A percentile compares a stretch with the other conserved stretches of the same genome.
Evolutionary conservation across 495 filamentous ascomycete species (phyloP).

Genomic region (Trichoderma asperelloides): DNA sequence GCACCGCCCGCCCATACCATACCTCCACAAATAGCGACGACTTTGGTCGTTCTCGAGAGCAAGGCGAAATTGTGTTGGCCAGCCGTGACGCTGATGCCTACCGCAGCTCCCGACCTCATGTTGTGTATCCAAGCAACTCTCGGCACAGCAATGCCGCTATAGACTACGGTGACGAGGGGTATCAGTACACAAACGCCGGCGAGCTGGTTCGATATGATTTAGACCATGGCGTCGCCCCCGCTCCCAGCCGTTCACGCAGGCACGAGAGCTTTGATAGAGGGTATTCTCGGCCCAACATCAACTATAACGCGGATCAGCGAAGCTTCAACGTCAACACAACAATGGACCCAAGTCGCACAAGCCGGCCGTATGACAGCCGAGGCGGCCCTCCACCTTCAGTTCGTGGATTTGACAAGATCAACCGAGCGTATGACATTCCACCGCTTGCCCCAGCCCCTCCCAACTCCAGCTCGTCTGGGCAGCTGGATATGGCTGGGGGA

Average conservation of each 20-base stretch:
- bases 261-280: slow-evolving; percentile 42
- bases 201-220: slow-evolving; percentile 61
- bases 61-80: slow-evolving; percentile 29
- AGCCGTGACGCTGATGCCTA: slow-evolving; percentile 28
- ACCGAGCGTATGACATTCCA: slow-evolving; percentile 23
- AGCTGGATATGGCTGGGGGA: slow-evolving; percentile 17
- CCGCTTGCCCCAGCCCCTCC: slow-evolving; percentile 27
- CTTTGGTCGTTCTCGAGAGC: slow-evolving; percentile 32
- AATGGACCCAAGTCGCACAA: slow-evolving; percentile 31
- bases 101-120: slow-evolving; percentile 25
- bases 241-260: slow-evolving; percentile 32
- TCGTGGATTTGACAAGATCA: slow-evolving; percentile 53
- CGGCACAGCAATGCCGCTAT: slow-evolving; percentile 31
- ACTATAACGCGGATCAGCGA: slow-evolving; percentile 15
- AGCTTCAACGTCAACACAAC: slow-evolving; percentile 33
- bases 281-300: slow-evolving; percentile 57
- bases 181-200: slow-evolving; percentile 62
- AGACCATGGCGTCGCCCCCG: slow-evolving; percentile 31
- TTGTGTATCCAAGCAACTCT: slow-evolving; percentile 24
- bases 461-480: slow-evolving; percentile 15
- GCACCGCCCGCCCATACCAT: slow-evolving; percentile 21
- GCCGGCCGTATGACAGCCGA: slow-evolving; percentile 30
- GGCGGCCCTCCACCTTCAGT: slow-evolving; percentile 53
- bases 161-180: slow-evolving; percentile 58
- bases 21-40: slow-evolving; percentile 35